Base-by-base conservation (phyloP, 2,329 filamentous ascomycete genomes). In the Acrocalymma vagum region DNA sequence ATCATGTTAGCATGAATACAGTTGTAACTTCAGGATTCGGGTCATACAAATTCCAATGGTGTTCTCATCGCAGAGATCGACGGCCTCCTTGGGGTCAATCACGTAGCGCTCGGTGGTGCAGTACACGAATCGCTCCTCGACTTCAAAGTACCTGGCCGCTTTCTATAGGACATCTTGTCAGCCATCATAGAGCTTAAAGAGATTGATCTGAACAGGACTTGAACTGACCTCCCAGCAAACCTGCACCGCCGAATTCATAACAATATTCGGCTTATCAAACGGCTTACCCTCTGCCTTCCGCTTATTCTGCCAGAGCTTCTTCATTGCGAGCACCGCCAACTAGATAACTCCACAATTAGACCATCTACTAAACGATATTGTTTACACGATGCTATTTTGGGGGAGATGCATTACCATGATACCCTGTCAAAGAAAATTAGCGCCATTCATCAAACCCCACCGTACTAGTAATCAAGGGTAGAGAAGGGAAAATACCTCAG, bases 181-280 rank as follows among this genome's bases (percentile, higher is more conserved):
- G n/a, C 18, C 3, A n/a, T n/a, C n/a, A n/a, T n/a, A n/a, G n/a
- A n/a, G n/a, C n/a, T n/a, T n/a, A n/a, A n/a, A n/a, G n/a, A n/a
- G n/a, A n/a, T n/a, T n/a, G n/a, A n/a, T n/a, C n/a, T n/a, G n/a
- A n/a, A n/a, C 6, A 9, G 4, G 4, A 20, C 2, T 6, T 5
- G n/a, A 6, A 46, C 43, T 39, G 2, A 56, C 53, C 45, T 96
- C 91, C 92, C 92, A 96, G 79, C 91, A 96, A 26, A 96, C 93
- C 74, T 97, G 93, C 2, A 96, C 93, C 21, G 93, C 92, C 17
- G 89, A 90, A 60, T 89, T 94, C 93, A 97, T 96, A 77, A 97
- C 77, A 48, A 97, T 86, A 73, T 97, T 97, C 39, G 93, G 93
- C 29, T 81, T 81, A 49, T 91, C 88, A 46, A 71, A 82, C 38